Evolutionary conservation across 768 basidiomycete species (phyloP), one percentile per base, ranked within the genome.

Genomic region (Naganishia antarctica): DNA sequence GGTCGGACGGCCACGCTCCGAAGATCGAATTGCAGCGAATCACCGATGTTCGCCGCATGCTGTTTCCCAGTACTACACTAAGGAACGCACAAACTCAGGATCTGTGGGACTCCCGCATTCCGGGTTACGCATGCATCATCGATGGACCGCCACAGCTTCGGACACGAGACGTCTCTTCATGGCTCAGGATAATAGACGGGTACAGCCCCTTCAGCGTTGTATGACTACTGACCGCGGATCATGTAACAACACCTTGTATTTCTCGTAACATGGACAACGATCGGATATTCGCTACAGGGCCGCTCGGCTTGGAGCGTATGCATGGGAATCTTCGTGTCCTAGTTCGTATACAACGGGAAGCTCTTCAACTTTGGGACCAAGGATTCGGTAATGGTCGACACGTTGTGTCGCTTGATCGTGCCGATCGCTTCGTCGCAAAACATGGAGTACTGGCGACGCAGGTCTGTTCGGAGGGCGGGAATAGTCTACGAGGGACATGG

Each of bases 281-380:
- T 37, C n/a, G 43, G 6, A 44, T 9, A 9, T 15, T 44, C 9
- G 43, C 43, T 44, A 44, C 43, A 44, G 11, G 43, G 43, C 43
- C n/a, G 9, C 43, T 44, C 34, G 34, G 34, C 7, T 40, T 21
- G 43, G n/a, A 15, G 8, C 15, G 43, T 18, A 44, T 44, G 43
- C 43, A 44, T 44, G 43, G 43, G n/a, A 9, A n/a, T 7, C 18
- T 44, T 37, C 18, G 11, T 41, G 26, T 11, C 37, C 23, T 53
- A 40, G 3, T 12, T 11, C 7, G 34, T 25, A 57, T 57, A 57
- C 53, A 67, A 47, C 21, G 66, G 66, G 23, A 67, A 67, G 16
- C 28, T 57, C 40, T 67, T 67, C 18, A 67, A 34, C 32, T 67
- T 67, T 18, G 45, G 51, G 1, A 67, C 66, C 9, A 53, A 34